Evolutionary conservation across 2,329 filamentous ascomycete genomes (phyloP).

Genomic region (Zymoseptoria crescenta): DNA sequence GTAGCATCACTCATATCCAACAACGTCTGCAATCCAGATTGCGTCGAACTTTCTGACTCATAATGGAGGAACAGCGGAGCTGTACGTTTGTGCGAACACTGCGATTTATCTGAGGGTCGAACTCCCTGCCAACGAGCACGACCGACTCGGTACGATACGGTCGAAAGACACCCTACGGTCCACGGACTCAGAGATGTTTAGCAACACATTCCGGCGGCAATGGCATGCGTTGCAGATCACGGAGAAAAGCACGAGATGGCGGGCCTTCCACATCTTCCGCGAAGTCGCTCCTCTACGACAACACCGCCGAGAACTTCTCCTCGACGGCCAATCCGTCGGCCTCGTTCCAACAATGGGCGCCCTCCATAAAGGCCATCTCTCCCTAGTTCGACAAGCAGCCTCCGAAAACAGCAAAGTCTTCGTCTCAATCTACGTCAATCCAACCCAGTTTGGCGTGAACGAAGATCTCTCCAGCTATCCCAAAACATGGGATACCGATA

Average conservation of each 20-base stretch:
- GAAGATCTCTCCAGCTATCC: conserved; percentile 89
- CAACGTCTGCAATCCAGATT: not conserved
- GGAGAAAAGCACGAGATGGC: not conserved
- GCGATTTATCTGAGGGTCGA: not conserved
- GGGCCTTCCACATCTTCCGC: conserved; percentile 63
- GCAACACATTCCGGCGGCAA: not conserved
- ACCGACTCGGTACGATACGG: not conserved
- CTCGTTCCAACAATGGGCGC: conserved; percentile 98
- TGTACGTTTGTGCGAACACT: not conserved
- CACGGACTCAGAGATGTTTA: not conserved
- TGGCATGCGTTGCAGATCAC: not conserved
- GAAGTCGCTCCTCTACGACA: conserved; percentile 63
- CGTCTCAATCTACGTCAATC: conserved; percentile 91
- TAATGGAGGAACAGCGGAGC: not conserved
- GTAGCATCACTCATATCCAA: not conserved
- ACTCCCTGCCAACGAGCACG: not conserved
- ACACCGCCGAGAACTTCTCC: conserved; percentile 59
- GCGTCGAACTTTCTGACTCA: not conserved
- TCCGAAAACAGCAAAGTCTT: conserved; percentile 78
- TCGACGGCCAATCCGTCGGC: conserved; percentile 64
- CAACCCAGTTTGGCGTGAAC: conserved; percentile 83
- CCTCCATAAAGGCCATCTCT: conserved; percentile 83
- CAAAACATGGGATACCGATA: conserved; percentile 76
- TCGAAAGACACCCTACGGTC: no score
- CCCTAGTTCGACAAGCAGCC: conserved; percentile 76